These are phyloP conservation scores for Artemisia princeps DNA, from an alignment of 140 eudicot species.

Conservation along the genomic window DNA sequence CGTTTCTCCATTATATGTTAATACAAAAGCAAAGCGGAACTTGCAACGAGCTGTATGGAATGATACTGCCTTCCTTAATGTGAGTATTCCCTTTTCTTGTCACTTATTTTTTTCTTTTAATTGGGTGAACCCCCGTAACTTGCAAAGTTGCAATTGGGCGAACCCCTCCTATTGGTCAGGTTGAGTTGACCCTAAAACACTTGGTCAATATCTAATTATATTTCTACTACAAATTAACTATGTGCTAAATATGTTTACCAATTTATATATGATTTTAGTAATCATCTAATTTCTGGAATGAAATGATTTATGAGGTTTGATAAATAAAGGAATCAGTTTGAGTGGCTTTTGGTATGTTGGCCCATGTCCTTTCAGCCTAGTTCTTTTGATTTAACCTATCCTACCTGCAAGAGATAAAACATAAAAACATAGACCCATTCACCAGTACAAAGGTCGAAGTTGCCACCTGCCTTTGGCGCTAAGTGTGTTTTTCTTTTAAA, in stretches of 20 bases:
- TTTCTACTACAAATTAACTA: too few species aligned
- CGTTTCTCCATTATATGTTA: constrained; percentile 66
- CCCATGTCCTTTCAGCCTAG: neutral
- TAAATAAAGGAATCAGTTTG: neutral
- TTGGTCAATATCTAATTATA: too few species aligned
- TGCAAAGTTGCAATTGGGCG: too few species aligned
- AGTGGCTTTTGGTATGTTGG: neutral
- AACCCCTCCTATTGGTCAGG: neutral
- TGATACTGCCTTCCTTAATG: constrained; percentile 76
- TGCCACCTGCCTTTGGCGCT: neutral
- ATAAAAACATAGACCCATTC: neutral
- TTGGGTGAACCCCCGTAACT: neutral
- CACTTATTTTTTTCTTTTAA: neutral
- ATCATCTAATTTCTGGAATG: neutral
- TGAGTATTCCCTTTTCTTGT: constrained; percentile 31
- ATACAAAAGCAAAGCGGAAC: constrained; percentile 45
- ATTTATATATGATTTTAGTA: neutral
- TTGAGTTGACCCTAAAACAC: too few species aligned
- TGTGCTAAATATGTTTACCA: too few species aligned
- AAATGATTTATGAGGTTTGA: neutral
- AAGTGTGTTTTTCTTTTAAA: too few species aligned
- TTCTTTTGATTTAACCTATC: too few species aligned
- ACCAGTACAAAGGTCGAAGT: neutral
- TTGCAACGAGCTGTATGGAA: constrained; percentile 87
- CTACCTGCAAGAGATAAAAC: neutral